Evolutionary conservation across 192 early-diverging fungal genomes (phyloP), one percentile per base, ranked within the genome.

Genomic region (Chytriomyces confervae): DNA sequence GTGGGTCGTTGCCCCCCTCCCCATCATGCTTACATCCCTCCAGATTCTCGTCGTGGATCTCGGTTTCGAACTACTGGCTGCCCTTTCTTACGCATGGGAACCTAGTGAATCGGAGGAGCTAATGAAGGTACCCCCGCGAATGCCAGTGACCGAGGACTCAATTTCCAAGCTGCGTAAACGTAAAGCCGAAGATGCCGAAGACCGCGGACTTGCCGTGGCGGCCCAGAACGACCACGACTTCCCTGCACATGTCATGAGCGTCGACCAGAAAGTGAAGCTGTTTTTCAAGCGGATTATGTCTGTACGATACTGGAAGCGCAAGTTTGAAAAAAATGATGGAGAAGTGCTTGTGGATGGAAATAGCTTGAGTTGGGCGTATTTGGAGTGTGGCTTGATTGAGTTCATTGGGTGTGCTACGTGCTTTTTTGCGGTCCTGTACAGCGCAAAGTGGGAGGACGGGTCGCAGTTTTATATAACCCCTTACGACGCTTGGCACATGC

Each of bases 41-140:
- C 86, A 93, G 72, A 94, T 97, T 72, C 81, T 97, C 70, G 88
- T 94, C 18, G 92, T 93, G 48, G 96, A 97, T 87, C 89, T 97
- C 47, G 96, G 96, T 36, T 97, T 95, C 83, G 96, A 97, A 82
- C 77, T 96, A 72, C 85, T 94, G 66, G 82, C 89, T 44, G 94
- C 95, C 8, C 83, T 97, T 62, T 87, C 91, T 18, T 97, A 91
- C 82, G 96, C 96, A n/a, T 97, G 92, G 91, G 96, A 97, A 83
- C 88, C 88, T 46, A 86, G 95, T 8, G 96, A 97, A 87, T 84
- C 89, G 6, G 86, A 76, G n/a, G 91, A 91, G 61, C 80, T 97
- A 74, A 97, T 97, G 96, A 92, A 89, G 79, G 82, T 97, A 66
- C 87, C 86, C 69, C 96, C 96, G 51, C 92, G 96, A 69, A 92